A percentile compares a stretch with the other conserved stretches of the same genome.
Evolutionary conservation across 768 basidiomycete species (phyloP).

Genomic region (Lactifluus echinatus): DNA sequence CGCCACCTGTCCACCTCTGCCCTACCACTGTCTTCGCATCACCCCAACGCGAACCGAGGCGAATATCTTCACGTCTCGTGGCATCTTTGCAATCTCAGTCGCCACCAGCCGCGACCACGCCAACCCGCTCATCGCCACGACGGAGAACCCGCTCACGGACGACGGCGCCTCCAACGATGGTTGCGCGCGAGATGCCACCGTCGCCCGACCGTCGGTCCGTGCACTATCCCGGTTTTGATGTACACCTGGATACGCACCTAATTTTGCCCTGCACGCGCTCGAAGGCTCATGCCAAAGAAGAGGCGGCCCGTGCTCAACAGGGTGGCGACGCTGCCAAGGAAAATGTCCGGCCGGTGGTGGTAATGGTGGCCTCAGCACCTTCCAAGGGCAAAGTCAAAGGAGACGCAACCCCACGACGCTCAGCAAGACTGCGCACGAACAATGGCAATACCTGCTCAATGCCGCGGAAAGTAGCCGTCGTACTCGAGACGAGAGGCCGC

Average conservation of each 20-base stretch:
- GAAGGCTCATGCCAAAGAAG: neutral
- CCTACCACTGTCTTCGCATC: neutral
- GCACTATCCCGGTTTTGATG: slow-evolving; percentile 21
- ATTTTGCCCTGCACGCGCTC: slow-evolving; percentile 11
- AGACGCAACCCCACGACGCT: slow-evolving; percentile 10
- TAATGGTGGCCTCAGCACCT: neutral
- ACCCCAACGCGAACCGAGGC: neutral
- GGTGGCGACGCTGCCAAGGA: slow-evolving; percentile 18
- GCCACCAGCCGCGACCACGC: neutral
- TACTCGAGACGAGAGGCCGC: neutral
- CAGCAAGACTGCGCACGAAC: slow-evolving; percentile 12
- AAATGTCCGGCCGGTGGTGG: slow-evolving; percentile 13
- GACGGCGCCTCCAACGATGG: neutral
- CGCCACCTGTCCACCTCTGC: neutral
- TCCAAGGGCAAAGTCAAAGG: neutral
- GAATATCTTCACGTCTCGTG: slow-evolving; percentile 10
- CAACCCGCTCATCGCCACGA: slow-evolving; percentile 16
- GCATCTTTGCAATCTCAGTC: neutral
- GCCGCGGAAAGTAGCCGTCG: neutral
- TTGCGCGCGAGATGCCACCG: slow-evolving; percentile 15
- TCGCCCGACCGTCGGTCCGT: slow-evolving; percentile 15
- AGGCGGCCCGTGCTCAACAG: neutral
- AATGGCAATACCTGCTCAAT: neutral
- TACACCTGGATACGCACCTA: slow-evolving; percentile 20
- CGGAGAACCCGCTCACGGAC: slow-evolving; percentile 13